Base-by-base conservation (phyloP, 2,329 filamentous ascomycete species). In the Zelopaecilomyces penicillatus region DNA sequence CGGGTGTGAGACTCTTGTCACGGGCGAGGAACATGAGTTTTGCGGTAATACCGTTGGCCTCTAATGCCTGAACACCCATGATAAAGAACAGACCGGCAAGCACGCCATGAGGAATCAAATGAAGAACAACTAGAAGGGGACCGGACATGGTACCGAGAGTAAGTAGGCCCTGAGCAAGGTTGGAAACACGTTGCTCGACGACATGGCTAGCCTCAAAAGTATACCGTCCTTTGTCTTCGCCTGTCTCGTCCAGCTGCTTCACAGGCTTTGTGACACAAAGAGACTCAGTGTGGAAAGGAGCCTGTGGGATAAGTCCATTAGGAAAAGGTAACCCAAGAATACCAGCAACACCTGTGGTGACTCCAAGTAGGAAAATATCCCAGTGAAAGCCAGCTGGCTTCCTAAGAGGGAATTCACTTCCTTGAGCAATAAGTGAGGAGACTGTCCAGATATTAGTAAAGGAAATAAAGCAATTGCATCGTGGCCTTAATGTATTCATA, bases 381-480 rank as follows among this genome's bases (percentile, higher is more conserved):
- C 86, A 91, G 65, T 91, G 86, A 58, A 91, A 91, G 10, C 86
- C 86, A 37, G 86, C 84, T 3, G 87, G 86, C 57, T 91, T 91
- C 26, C 78, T 75, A 8, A 91, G 77, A 2, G 86, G 86, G 50
- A 88, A 91, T 57, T 91, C 85, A 50, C 83, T 89, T 41, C 85
- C 87, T 59, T 91, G 86, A 8, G 85, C 84, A 43, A 90, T 90
- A 30, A 91, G 75, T 5, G 85, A 88, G 0, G 85, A 90, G 2
- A 90, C 85, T 86, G 49, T 7, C 4, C 12, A 8, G 12, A 9
- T 31, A 42, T 51, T 28, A 49, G 44, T 51, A n/a, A 32, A 10
- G 28, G 30, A 8, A 7, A 37, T 6, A 31, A 19, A 19, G 19
- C 19, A 19, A 19, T 19, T 19, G 19, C 19, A 19, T 19, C 19